A percentile compares a stretch with the other conserved stretches of the same genome.
phyloP scores from a whole-genome alignment of 441 rosid species.

The Croton setiger region DNA sequence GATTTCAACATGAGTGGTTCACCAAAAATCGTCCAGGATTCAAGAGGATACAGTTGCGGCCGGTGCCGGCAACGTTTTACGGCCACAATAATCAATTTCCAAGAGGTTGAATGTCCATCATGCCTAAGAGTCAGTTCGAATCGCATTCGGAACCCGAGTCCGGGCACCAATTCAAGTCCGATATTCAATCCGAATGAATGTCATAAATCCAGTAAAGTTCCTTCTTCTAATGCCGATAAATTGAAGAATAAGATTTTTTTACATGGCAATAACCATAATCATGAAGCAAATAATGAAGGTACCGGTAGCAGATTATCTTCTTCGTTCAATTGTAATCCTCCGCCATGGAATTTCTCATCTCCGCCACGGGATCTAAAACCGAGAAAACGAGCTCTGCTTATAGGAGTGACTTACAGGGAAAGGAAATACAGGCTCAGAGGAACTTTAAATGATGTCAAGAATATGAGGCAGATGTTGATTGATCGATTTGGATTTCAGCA shows the following conservation, averaged over 20 bases:
- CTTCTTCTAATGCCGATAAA: neutral
- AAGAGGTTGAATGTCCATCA: neutral
- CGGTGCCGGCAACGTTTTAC: constrained; percentile 8
- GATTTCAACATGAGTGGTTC: neutral
- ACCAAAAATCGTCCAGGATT: neutral
- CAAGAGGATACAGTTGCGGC: constrained; percentile 6
- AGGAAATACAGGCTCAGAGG: constrained; percentile 44
- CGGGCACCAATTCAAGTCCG: neutral
- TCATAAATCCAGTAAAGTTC: neutral
- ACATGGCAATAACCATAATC: neutral
- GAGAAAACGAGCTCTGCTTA: constrained; percentile 19
- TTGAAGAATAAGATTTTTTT: neutral
- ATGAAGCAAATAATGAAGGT: neutral
- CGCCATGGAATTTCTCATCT: neutral
- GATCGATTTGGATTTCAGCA: constrained; percentile 10
- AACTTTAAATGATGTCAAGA: constrained; percentile 42
- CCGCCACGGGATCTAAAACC: neutral
- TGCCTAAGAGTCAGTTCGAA: neutral
- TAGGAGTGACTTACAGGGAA: constrained; percentile 36
- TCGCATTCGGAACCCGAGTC: too few species aligned
- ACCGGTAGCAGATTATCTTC: neutral
- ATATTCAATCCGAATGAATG: neutral
- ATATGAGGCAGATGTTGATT: constrained; percentile 34
- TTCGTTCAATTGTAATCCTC: constrained; percentile 6
- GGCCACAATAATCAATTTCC: too few species aligned